phyloP scores from a whole-genome alignment of 192 early-diverging fungal species.

The Coemansia erecta region DNA sequence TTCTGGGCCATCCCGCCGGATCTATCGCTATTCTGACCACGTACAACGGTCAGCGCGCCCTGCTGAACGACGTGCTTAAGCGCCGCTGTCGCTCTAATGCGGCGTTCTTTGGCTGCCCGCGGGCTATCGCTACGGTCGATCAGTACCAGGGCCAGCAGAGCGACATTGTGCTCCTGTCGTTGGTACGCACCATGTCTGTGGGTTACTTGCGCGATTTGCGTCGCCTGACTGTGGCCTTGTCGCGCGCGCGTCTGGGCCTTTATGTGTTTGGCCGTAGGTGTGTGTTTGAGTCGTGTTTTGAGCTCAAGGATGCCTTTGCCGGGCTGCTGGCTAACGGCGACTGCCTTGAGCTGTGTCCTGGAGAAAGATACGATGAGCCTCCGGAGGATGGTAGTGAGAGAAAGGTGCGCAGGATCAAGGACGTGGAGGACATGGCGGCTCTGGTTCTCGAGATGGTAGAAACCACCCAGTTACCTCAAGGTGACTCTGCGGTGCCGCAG shows the following conservation, averaged over 20 bases:
- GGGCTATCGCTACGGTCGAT: constrained; percentile 87
- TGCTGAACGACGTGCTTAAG: constrained; percentile 87
- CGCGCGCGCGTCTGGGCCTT: constrained; percentile 88
- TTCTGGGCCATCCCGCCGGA: constrained; percentile 88
- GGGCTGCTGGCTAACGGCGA: constrained; percentile 63
- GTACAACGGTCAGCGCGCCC: constrained; percentile 94
- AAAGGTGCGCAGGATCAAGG: constrained; percentile 17
- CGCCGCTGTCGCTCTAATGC: constrained; percentile 82
- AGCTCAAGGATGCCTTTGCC: constrained; percentile 71
- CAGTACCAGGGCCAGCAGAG: constrained; percentile 95
- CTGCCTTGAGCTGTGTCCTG: constrained; percentile 54
- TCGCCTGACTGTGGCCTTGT: constrained; percentile 90
- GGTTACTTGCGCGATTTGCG: constrained; percentile 93
- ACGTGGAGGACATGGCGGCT: constrained; percentile 35
- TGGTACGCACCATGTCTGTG: constrained; percentile 87
- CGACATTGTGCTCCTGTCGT: constrained; percentile 89
- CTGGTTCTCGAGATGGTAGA: constrained; percentile 31
- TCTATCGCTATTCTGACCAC: constrained; percentile 93
- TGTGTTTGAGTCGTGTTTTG: constrained; percentile 79
- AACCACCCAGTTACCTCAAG: neutral
- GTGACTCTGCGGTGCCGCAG: neutral
- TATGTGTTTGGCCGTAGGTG: constrained; percentile 82
- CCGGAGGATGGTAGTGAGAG: constrained; percentile 18
- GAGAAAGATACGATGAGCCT: constrained; percentile 50
- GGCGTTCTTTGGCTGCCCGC: constrained; percentile 75